A percentile compares a stretch with the other conserved stretches of the same genome.
These are phyloP conservation scores for Aspergillus heteromorphus DNA, from an alignment of 495 filamentous ascomycete genomes.

Conservation along the genomic window DNA sequence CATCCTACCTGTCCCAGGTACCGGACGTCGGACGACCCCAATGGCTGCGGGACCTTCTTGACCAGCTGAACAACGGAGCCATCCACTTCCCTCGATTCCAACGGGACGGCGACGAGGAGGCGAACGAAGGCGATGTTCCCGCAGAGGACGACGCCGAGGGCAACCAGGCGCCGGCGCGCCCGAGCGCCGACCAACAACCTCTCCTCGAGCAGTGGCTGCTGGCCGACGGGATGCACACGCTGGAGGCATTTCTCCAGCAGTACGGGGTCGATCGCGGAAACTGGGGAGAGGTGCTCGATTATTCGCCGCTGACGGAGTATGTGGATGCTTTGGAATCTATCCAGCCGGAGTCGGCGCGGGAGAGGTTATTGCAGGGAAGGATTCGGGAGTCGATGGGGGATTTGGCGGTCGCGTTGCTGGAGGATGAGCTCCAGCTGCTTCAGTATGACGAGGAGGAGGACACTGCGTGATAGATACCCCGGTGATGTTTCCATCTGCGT, in stretches of 20 bases:
- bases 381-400: slow-evolving; percentile 35
- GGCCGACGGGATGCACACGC: slow-evolving; percentile 27
- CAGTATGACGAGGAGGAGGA: slow-evolving; percentile 20
- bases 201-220: slow-evolving; percentile 36
- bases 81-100: slow-evolving; percentile 23
- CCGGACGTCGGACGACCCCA: slow-evolving; percentile 32
- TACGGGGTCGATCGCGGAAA: slow-evolving; percentile 43
- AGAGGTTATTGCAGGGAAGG: slow-evolving; percentile 26
- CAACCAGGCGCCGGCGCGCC: slow-evolving; percentile 8
- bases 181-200: slow-evolving; percentile 26
- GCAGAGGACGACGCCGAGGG: slow-evolving; percentile 9
- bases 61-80: slow-evolving; percentile 31
- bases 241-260: slow-evolving; percentile 36
- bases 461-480: slow-evolving; percentile 17
- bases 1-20: slow-evolving; percentile 30
- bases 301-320: slow-evolving; percentile 34
- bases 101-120: slow-evolving; percentile 13
- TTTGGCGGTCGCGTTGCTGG: slow-evolving; percentile 37
- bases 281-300: slow-evolving; percentile 36
- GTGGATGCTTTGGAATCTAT: slow-evolving; percentile 29
- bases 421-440: slow-evolving; percentile 35
- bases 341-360: slow-evolving; percentile 22
- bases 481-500: not conserved
- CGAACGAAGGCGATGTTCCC: slow-evolving; percentile 10
- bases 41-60: slow-evolving; percentile 40